Conservation (phyloP, 352 stramenopile species). For the Phytopythium cucurbitacearum region DNA sequence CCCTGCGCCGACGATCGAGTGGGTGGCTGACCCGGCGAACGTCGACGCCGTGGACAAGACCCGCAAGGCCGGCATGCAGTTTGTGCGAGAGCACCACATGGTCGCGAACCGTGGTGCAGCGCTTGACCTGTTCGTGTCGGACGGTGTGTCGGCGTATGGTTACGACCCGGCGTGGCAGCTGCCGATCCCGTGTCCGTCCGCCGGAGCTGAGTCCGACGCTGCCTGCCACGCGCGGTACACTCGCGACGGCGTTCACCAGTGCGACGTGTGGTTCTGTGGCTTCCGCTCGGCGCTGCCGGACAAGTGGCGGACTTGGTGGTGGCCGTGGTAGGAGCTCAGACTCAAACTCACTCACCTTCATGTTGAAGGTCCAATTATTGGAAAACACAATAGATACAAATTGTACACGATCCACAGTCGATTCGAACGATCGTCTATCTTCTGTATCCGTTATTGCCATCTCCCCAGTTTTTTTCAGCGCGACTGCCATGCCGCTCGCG, state of each 20-base stretch:
- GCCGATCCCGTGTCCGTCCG: conserved; percentile 48
- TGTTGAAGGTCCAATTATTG: too few species aligned
- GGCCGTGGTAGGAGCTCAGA: conserved; percentile 1
- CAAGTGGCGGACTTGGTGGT: conserved; percentile 1
- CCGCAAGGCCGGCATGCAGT: conserved; percentile 46
- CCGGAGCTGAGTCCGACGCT: conserved; percentile 34
- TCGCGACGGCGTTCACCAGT: conserved; percentile 64
- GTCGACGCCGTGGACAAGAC: conserved; percentile 51
- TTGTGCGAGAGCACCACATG: conserved; percentile 53
- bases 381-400: too few species aligned
- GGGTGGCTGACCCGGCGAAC: conserved; percentile 46
- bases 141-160: conserved; percentile 41
- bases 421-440: neutral
- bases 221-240: conserved; percentile 42
- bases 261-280: conserved; percentile 72
- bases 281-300: conserved; percentile 33
- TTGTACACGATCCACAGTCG: too few species aligned
- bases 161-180: conserved; percentile 33
- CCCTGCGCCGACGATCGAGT: conserved; percentile 42
- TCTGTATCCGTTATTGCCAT: neutral
- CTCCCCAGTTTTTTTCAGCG: neutral
- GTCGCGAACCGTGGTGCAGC: conserved; percentile 54
- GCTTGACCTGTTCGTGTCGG: conserved; percentile 52
- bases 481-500: conserved; percentile 34
- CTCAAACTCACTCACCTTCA: too few species aligned